These are phyloP conservation scores for Voacanga thouarsii DNA, from an alignment of 257 asterid genomes.

Conservation along the genomic window DNA sequence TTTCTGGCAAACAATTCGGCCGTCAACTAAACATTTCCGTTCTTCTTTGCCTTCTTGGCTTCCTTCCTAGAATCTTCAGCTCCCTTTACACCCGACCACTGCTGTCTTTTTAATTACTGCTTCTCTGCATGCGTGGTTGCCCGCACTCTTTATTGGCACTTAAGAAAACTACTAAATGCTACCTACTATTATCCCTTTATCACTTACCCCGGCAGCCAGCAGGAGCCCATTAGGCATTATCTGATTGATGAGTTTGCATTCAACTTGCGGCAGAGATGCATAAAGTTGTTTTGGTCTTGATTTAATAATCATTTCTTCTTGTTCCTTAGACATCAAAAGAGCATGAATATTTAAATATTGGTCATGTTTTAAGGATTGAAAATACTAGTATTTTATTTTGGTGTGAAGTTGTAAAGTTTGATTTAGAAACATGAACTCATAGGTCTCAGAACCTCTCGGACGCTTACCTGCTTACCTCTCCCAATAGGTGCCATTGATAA, in stretches of 20 bases:
- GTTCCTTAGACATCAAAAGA: not conserved
- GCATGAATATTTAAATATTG: not conserved
- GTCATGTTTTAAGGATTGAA: not conserved
- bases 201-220: not conserved
- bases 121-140: not conserved
- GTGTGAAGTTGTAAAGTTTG: not conserved
- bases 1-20: not conserved
- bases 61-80: constrained; percentile 1
- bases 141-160: not conserved
- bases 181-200: not conserved
- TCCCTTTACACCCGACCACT: constrained; percentile 7
- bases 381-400: not conserved
- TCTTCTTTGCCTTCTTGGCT: not conserved
- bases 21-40: not conserved
- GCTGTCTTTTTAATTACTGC: not conserved
- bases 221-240: not conserved
- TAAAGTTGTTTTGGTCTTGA: not conserved
- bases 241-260: not conserved
- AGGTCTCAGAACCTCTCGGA: too few relatives aligned
- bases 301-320: not conserved
- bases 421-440: too few relatives aligned
- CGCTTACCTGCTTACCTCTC: too few relatives aligned
- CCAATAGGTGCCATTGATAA: too few relatives aligned
- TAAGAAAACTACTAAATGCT: not conserved
- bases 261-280: not conserved